Base-by-base conservation (phyloP, 257 asterid genomes). In the Anisodus tanguticus region DNA sequence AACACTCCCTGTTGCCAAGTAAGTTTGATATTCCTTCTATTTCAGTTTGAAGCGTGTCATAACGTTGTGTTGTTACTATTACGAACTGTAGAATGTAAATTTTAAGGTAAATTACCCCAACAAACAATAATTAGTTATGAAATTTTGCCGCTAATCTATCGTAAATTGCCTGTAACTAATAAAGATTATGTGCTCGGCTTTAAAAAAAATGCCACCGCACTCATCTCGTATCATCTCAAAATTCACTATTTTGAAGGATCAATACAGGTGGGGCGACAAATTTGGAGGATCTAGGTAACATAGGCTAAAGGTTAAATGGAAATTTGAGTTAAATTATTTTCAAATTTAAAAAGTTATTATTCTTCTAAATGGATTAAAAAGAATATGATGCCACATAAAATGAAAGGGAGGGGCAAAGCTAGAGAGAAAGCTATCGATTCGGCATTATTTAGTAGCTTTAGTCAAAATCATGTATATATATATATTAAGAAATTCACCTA, bases 1-100 rank as follows among this genome's bases (percentile, higher is more conserved):
- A 41, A 12, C 49, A n/a, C 22, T 59, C n/a, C 87, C 91, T 57
- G 81, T 87, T 72, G 88, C 90, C 15, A 91, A 91, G 94, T 91
- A 90, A 89, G 93, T 88, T 41, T 22, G 3, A 59, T 51, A 26
- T 7, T 71, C 68, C 68, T 9, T 19, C 11, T 5, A 5, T 2
- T 57, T n/a, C 49, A 5, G 12, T 13, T 39, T 67, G 13, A 55
- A 55, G 7, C 62, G 13, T 55, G 60, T 15, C 62, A 55, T 55
- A 55, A n/a, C 13, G 13, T 13, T 57, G 62, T 57, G 13, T 53
- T 12, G 15, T 15, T 64, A 41, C 5, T 3, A 41, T 41, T 10
- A 26, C 43, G 4, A 64, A 64, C 43, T 22, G 41, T 9, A 35
- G 41, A 22, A 63, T 9, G 16, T 1, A 63, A 62, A 22, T 63